Conservation (phyloP, 2,329 filamentous ascomycete genomes). For the Hypoxylon sp. region DNA sequence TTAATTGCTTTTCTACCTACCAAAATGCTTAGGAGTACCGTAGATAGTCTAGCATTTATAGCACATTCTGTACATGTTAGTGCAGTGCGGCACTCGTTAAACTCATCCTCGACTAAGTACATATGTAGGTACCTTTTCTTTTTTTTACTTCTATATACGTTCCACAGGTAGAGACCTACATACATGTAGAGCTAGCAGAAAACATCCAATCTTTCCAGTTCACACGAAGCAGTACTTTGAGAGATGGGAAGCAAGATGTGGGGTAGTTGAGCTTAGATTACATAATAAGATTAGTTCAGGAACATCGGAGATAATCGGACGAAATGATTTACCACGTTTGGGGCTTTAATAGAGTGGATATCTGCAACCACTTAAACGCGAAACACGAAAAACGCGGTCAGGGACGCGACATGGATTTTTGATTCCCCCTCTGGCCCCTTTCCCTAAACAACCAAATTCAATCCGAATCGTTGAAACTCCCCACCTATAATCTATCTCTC, state of each 20-base stretch:
- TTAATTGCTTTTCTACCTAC: conserved; percentile 13
- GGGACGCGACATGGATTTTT: conserved; percentile 41
- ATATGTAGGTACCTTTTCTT: too few species aligned
- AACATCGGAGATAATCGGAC: conserved; percentile 42
- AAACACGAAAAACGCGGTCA: conserved; percentile 41
- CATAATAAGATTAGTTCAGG: conserved; percentile 6
- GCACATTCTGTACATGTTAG: background rate
- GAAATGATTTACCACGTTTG: conserved; percentile 22
- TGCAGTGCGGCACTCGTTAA: background rate
- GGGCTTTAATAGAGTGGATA: conserved; percentile 33
- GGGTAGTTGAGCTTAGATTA: background rate
- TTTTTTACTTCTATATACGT: too few species aligned
- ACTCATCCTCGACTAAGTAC: background rate
- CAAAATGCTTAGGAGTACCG: conserved; percentile 3
- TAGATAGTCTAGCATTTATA: background rate
- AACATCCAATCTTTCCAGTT: too few species aligned
- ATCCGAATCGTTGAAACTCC: conserved; percentile 20
- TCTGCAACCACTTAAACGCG: conserved; percentile 45
- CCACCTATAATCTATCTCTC: conserved; percentile 13
- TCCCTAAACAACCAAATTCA: conserved; percentile 29
- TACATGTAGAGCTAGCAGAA: too few species aligned
- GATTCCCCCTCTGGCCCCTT: conserved; percentile 41
- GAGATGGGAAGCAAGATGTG: background rate
- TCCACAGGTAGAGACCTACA: too few species aligned
- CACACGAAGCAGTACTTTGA: too few species aligned